Evolutionary conservation across 2,329 filamentous ascomycete species (phyloP).

Genomic region (Aphanocladium album): DNA sequence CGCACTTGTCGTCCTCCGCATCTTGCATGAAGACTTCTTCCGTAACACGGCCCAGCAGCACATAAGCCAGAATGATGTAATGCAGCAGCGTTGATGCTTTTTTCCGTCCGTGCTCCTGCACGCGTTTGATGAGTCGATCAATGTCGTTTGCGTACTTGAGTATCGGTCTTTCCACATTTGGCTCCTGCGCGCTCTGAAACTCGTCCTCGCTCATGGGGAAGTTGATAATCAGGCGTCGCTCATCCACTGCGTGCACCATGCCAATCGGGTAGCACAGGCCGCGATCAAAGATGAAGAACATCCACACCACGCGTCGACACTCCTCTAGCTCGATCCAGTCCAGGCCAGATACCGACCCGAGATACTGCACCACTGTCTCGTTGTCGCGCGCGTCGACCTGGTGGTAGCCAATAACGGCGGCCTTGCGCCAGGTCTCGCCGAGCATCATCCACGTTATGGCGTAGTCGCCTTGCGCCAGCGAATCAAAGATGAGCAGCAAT

Average conservation of each 20-base stretch:
- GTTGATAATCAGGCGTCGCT: conserved; percentile 19
- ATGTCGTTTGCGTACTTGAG: conserved; percentile 15
- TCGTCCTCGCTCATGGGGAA: conserved; percentile 19
- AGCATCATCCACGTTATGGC: conserved; percentile 18
- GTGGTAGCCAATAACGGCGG: conserved; percentile 18
- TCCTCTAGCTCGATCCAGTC: conserved; percentile 21
- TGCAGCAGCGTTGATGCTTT: conserved; percentile 15
- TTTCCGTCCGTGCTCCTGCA: conserved; percentile 15
- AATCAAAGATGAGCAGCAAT: conserved; percentile 19
- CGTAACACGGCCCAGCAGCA: conserved; percentile 19
- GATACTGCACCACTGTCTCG: conserved; percentile 7
- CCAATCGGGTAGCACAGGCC: conserved; percentile 22
- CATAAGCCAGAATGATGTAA: conserved; percentile 20
- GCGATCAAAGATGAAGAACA: conserved; percentile 21
- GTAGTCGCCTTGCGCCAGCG: conserved; percentile 18
- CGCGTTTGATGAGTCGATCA: conserved; percentile 15
- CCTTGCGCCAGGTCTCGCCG: conserved; percentile 22
- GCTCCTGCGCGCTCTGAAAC: conserved; percentile 15
- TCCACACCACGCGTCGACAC: conserved; percentile 19
- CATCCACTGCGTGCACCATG: conserved; percentile 21
- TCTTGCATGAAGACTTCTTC: conserved; percentile 18
- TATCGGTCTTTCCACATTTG: neutral
- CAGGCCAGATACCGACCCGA: conserved; percentile 6
- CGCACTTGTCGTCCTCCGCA: conserved; percentile 11
- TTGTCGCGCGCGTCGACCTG: conserved; percentile 11